Percentiles rank a stretch among this genome's conserved stretches.
phyloP scores from a whole-genome alignment of 1,284 basidiomycete genomes.

The Sparassis latifolia region DNA sequence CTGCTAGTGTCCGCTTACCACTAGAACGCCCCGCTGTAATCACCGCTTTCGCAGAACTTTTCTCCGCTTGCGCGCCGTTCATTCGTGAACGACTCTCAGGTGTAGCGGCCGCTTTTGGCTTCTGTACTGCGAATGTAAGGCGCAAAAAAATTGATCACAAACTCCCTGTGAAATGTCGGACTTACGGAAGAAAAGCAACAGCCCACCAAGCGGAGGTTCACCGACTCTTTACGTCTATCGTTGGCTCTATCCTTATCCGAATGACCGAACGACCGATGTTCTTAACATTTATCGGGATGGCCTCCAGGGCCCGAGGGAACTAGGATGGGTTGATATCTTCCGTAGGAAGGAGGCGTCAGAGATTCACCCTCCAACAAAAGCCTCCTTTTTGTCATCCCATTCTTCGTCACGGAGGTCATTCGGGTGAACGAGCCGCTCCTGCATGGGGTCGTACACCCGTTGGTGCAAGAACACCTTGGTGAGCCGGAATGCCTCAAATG shows the following conservation, averaged over 20 bases:
- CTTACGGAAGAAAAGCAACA: conserved; percentile 63
- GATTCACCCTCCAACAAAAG: conserved; percentile 72
- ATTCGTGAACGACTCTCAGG: not conserved
- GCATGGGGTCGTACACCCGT: conserved; percentile 80
- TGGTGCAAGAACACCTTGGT: conserved; percentile 97
- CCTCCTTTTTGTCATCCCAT: conserved; percentile 58
- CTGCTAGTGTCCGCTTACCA: conserved; percentile 66
- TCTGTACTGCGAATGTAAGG: conserved; percentile 38
- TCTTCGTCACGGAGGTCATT: conserved; percentile 46
- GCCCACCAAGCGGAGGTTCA: conserved; percentile 29
- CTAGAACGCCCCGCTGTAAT: conserved; percentile 50
- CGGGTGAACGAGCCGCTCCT: conserved; percentile 64
- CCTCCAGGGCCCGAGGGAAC: conserved; percentile 40
- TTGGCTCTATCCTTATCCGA: conserved; percentile 23
- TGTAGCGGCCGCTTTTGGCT: conserved; percentile 25
- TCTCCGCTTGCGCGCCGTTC: not conserved
- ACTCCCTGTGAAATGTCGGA: conserved; percentile 11
- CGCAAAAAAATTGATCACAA: conserved; percentile 11
- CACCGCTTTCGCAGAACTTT: conserved; percentile 14
- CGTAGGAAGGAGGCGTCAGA: conserved; percentile 46
- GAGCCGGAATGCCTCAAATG: conserved; percentile 63
- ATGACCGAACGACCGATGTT: conserved; percentile 17
- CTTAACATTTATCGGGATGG: conserved; percentile 29
- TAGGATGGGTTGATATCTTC: conserved; percentile 75
- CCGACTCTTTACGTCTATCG: conserved; percentile 26